These are phyloP conservation scores for Monilinia fructigena DNA, from an alignment of 2,329 filamentous ascomycete genomes.

Conservation along the genomic window DNA sequence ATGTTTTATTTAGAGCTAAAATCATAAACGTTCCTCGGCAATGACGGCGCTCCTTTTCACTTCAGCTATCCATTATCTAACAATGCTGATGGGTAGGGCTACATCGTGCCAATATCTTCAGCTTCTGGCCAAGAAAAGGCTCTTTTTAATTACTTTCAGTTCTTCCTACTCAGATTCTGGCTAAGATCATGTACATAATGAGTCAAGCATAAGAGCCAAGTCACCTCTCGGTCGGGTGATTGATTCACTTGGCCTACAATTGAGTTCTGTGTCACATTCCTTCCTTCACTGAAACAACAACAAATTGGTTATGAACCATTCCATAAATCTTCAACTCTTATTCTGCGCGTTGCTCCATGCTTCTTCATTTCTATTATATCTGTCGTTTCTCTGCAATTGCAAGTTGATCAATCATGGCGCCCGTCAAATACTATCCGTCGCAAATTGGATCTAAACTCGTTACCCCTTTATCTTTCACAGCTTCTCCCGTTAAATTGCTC, in stretches of 20 bases:
- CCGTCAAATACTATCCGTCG: slow-evolving; percentile 54
- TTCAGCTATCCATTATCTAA: too few species aligned
- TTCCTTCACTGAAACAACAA: slow-evolving; percentile 14
- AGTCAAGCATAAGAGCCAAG: neutral
- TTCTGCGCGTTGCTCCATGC: neutral
- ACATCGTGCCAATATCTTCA: neutral
- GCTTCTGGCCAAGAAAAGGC: neutral
- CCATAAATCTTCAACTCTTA: neutral
- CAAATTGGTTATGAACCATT: slow-evolving; percentile 1
- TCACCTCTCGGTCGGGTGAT: slow-evolving; percentile 8
- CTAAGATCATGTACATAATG: neutral
- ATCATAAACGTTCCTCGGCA: too few species aligned
- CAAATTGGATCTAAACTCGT: slow-evolving; percentile 54
- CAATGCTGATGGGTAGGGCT: neutral
- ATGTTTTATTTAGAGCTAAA: too few species aligned
- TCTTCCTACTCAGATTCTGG: neutral
- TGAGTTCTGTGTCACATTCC: slow-evolving; percentile 21
- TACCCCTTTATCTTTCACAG: slow-evolving; percentile 26
- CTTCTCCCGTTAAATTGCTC: slow-evolving; percentile 26
- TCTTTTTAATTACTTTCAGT: neutral
- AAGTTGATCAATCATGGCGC: slow-evolving; percentile 6
- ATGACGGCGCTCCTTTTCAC: too few species aligned
- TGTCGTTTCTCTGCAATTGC: slow-evolving; percentile 1
- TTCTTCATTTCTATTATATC: neutral
- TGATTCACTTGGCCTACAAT: slow-evolving; percentile 8